Evolutionary conservation across 108 stramenopile genomes (phyloP).

Genomic region (Nitzschia putrida): DNA sequence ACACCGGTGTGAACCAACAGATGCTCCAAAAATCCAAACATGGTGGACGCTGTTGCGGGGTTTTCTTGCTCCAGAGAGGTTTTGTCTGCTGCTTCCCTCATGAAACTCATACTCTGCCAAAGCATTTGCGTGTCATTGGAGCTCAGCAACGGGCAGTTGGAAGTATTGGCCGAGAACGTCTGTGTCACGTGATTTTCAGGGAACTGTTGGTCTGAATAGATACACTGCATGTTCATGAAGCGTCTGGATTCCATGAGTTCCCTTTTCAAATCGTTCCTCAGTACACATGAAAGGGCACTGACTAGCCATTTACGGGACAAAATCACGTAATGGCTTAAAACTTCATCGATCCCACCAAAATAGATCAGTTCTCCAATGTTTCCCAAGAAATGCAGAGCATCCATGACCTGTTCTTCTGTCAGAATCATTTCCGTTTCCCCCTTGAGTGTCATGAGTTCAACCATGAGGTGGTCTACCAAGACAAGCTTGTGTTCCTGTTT

Average conservation of each 20-base stretch:
- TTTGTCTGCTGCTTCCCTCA: conserved; percentile 69
- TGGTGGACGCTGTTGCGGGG: conserved; percentile 38
- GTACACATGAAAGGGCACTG: conserved; percentile 70
- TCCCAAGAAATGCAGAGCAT: conserved; percentile 47
- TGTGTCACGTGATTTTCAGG: conserved; percentile 45
- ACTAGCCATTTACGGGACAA: conserved; percentile 79
- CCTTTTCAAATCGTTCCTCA: conserved; percentile 55
- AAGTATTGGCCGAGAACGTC: conserved; percentile 30
- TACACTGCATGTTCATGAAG: conserved; percentile 49
- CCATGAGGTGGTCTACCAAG: conserved; percentile 47
- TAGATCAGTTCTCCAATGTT: conserved; percentile 55
- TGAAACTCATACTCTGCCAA: conserved; percentile 75
- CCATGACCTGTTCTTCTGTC: conserved; percentile 29
- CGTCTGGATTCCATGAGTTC: conserved; percentile 46
- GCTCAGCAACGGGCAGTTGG: conserved; percentile 51
- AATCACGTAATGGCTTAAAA: conserved; percentile 61
- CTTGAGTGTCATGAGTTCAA: conserved; percentile 25
- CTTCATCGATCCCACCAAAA: conserved; percentile 43
- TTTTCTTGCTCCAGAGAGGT: conserved; percentile 48
- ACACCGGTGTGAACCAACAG: conserved; percentile 69
- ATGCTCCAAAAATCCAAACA: conserved; percentile 71
- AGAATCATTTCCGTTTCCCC: conserved; percentile 10
- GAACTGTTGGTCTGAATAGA: conserved; percentile 44
- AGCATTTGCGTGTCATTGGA: conserved; percentile 58
- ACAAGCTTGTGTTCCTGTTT: conserved; percentile 55